Conservation (phyloP, 306 rosid species). For the Quercus aquifolioides region DNA sequence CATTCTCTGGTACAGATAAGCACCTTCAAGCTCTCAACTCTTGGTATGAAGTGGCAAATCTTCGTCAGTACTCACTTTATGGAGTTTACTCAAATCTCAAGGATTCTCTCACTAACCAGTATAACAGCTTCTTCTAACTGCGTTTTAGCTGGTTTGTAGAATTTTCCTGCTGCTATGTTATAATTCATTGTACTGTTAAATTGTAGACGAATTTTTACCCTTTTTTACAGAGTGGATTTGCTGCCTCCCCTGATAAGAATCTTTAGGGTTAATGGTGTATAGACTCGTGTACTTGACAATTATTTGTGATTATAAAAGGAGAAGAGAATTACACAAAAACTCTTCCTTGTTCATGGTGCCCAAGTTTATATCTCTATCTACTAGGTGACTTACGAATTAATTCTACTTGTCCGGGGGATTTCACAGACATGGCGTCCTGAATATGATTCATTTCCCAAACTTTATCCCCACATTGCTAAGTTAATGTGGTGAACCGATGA, state of each 20-base stretch:
- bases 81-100: slow-evolving; percentile 76
- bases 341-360: neutral
- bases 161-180: slow-evolving; percentile 18
- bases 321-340: slow-evolving; percentile 1
- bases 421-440: neutral
- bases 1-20: slow-evolving; percentile 93
- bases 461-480: neutral
- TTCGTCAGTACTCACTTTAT: slow-evolving; percentile 84
- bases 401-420: neutral
- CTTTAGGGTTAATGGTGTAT: slow-evolving; percentile 21
- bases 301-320: slow-evolving; percentile 9
- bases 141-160: slow-evolving; percentile 19
- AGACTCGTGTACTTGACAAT: slow-evolving; percentile 28
- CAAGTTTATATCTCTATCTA: neutral
- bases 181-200: slow-evolving; percentile 15
- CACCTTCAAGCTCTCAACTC: slow-evolving; percentile 83
- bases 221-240: neutral
- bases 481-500: neutral
- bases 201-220: neutral
- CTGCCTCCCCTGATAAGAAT: neutral
- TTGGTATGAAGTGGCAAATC: slow-evolving; percentile 94
- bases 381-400: neutral
- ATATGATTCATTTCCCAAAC: neutral
- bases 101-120: slow-evolving; percentile 80
- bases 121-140: slow-evolving; percentile 53